These are phyloP conservation scores for Cadophora sp. DNA, from an alignment of 2,329 filamentous ascomycete species.

Conservation along the genomic window DNA sequence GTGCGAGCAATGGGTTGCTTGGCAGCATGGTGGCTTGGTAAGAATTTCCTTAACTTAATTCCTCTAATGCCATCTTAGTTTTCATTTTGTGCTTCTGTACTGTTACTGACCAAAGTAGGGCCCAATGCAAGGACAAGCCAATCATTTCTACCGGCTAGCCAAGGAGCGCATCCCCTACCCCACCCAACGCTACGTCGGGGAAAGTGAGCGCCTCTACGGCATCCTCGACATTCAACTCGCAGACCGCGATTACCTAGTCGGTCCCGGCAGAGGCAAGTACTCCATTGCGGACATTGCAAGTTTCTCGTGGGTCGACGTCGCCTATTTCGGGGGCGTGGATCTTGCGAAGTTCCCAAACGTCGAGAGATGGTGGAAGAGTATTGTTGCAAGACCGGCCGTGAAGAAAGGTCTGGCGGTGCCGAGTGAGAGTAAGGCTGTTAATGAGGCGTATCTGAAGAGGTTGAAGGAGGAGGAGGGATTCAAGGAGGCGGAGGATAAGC, in stretches of 20 bases:
- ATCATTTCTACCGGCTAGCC: conserved; percentile 74
- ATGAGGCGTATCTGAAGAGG: conserved; percentile 49
- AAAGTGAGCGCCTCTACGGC: conserved; percentile 76
- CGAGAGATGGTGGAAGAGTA: conserved; percentile 69
- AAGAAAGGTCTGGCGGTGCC: conserved; percentile 71
- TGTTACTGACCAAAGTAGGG: conserved; percentile 54
- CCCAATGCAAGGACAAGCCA: conserved; percentile 76
- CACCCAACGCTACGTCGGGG: conserved; percentile 76
- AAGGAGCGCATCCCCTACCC: conserved; percentile 74
- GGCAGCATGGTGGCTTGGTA: conserved; percentile 54
- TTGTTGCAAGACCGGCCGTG: conserved; percentile 64
- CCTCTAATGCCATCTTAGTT: not conserved
- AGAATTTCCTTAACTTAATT: conserved; percentile 10
- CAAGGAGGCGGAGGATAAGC: conserved; percentile 50
- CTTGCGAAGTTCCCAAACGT: conserved; percentile 70
- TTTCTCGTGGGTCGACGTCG: conserved; percentile 70
- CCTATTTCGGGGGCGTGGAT: conserved; percentile 67
- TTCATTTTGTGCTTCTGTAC: not conserved
- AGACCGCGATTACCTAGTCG: conserved; percentile 59
- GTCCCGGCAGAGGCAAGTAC: conserved; percentile 60
- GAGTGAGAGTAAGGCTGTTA: conserved; percentile 48
- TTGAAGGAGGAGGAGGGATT: conserved; percentile 55
- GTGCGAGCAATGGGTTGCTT: conserved; percentile 68
- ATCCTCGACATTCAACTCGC: conserved; percentile 71
- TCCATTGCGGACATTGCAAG: conserved; percentile 76